Evolutionary conservation across 2,329 filamentous ascomycete species (phyloP), one percentile per base, ranked within the genome.

Genomic region (Botrytis hyacinthi): DNA sequence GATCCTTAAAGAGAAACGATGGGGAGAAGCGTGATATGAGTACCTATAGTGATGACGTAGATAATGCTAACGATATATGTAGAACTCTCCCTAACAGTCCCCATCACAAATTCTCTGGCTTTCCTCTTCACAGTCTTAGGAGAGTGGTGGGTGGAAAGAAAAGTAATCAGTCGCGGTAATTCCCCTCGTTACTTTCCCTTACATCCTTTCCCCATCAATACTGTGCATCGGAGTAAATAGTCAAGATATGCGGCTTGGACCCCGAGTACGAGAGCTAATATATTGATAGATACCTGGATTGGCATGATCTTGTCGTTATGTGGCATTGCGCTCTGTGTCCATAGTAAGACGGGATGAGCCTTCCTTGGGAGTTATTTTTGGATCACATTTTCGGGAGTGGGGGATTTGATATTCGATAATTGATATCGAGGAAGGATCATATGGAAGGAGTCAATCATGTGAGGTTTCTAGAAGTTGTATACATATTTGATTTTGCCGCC

Each of bases 51-150:
- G 26, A 32, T 44, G 57, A 40, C 16, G 59, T 32, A 37, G 22
- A 32, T 51, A 48, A 69, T 29, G 18, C 32, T 71, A 42, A 44
- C 26, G n/a, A 37, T 68, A 29, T 42, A 20, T 18, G 35, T 78
- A 96, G 95, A 98, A 82, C 81, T 98, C 78, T 97, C 94, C 80
- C 85, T 98, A 76, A 98, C 95, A 3, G 95, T 98, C 0, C 95
- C 95, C 2, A 96, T 98, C 76, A 95, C 95, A 2, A 98, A 98
- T 80, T 97, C 94, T 0, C 84, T 97, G 80, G 95, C 95, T 0
- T 98, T 98, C 78, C 83, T 98, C n/a, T 98, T 98, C 80, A 98
- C 95, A 0, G 95, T 98, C 2, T 80, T 98, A 20, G 95, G 95
- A 0, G 95, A 98, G 78, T 98, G 95, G 94, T 97, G 92, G 86